Evolutionary conservation across 2,329 filamentous ascomycete genomes (phyloP).

Genomic region (Fusarium lateritium): DNA sequence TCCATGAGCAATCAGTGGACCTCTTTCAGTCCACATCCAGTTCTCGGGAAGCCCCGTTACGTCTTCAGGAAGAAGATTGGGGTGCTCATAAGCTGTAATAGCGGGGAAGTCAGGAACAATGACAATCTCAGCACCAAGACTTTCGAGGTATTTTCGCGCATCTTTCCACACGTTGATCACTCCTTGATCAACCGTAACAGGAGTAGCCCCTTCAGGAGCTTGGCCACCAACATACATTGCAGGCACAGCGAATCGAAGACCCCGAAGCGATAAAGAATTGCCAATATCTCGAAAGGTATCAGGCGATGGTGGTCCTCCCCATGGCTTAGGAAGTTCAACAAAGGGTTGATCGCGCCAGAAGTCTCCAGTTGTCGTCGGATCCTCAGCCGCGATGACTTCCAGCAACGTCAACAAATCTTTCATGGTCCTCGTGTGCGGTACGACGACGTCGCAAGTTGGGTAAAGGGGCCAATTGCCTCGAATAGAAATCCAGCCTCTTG

Average conservation of each 20-base stretch:
- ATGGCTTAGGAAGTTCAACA: slow-evolving; percentile 57
- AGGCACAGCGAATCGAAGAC: not conserved
- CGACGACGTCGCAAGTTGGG: slow-evolving; percentile 68
- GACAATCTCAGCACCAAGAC: slow-evolving; percentile 12
- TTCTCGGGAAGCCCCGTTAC: slow-evolving; percentile 51
- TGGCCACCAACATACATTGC: not conserved
- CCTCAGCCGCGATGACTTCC: slow-evolving; percentile 62
- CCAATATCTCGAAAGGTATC: not conserved
- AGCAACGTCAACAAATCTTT: slow-evolving; percentile 66
- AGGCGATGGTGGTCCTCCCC: slow-evolving; percentile 50
- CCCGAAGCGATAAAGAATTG: not conserved
- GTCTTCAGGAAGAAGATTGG: slow-evolving; percentile 56
- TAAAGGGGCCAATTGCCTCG: slow-evolving; percentile 70
- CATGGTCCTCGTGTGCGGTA: slow-evolving; percentile 66
- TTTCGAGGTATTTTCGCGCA: slow-evolving; percentile 8
- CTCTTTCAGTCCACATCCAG: slow-evolving; percentile 61
- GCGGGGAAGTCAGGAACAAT: slow-evolving; percentile 58
- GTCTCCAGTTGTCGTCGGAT: slow-evolving; percentile 56
- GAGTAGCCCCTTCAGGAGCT: not conserved
- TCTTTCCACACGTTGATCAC: slow-evolving; percentile 7
- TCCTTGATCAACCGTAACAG: not conserved
- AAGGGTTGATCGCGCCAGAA: slow-evolving; percentile 68
- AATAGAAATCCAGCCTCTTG: slow-evolving; percentile 64
- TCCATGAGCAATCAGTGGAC: not conserved
- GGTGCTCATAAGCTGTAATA: slow-evolving; percentile 62